These are phyloP conservation scores for Collybia sordida DNA, from an alignment of 768 basidiomycete species.

Conservation along the genomic window DNA sequence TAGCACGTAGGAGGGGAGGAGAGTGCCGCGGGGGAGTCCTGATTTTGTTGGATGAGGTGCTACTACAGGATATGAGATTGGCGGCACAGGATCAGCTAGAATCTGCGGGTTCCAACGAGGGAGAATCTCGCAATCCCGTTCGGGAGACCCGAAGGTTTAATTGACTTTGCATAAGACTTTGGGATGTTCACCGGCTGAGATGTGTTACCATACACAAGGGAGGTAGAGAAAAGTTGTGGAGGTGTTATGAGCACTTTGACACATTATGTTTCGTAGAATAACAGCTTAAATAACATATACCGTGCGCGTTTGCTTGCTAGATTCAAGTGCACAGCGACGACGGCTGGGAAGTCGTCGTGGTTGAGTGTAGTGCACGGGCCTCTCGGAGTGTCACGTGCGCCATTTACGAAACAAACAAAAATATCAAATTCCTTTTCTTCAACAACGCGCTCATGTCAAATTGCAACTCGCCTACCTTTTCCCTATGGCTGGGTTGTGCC, in stretches of 20 bases:
- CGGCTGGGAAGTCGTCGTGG: not conserved
- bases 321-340: not conserved
- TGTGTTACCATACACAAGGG: slow-evolving; percentile 63
- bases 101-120: slow-evolving; percentile 53
- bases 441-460: slow-evolving; percentile 20
- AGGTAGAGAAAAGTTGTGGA: slow-evolving; percentile 23
- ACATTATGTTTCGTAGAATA: too few species aligned
- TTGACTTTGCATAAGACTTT: slow-evolving; percentile 76
- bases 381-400: not conserved
- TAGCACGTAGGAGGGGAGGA: too few species aligned
- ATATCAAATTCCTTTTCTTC: not conserved
- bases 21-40: too few species aligned
- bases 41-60: too few species aligned
- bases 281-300: too few species aligned
- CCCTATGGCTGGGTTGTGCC: slow-evolving; percentile 14
- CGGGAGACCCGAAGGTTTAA: slow-evolving; percentile 67
- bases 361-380: not conserved
- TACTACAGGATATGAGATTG: too few species aligned
- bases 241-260: not conserved
- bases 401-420: not conserved
- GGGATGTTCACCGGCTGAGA: slow-evolving; percentile 57
- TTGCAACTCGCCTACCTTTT: slow-evolving; percentile 13
- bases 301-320: too few species aligned
- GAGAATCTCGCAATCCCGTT: slow-evolving; percentile 83
- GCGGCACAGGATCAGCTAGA: too few species aligned